These are phyloP conservation scores for Leishmania gerbilli DNA, from an alignment of 208 protist species.

Conservation along the genomic window DNA sequence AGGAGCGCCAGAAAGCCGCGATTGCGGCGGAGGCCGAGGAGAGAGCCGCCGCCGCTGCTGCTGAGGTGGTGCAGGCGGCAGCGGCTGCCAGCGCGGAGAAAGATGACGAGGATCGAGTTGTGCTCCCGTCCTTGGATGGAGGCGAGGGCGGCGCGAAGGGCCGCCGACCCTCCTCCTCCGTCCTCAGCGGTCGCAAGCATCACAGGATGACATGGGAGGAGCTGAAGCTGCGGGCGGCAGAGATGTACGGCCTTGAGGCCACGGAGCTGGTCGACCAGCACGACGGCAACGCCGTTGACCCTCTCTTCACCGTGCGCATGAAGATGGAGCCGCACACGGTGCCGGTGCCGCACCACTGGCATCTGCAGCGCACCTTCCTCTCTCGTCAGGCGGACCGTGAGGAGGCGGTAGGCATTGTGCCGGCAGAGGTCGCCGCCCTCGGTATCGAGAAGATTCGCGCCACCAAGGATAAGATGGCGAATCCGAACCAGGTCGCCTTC, in stretches of 20 bases:
- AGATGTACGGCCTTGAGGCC: conserved; percentile 14
- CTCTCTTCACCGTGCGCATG: conserved; percentile 95
- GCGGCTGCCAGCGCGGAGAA: conserved; percentile 16
- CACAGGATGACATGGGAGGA: conserved; percentile 64
- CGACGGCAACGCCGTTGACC: conserved; percentile 97
- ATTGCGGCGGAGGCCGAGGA: conserved; percentile 1
- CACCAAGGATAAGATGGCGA: conserved; percentile 97
- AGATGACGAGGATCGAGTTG: conserved; percentile 37
- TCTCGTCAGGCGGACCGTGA: conserved; percentile 94
- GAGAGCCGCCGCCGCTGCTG: conserved; percentile 4
- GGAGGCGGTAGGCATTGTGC: conserved; percentile 95
- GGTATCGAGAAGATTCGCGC: conserved; percentile 97
- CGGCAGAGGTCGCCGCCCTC: conserved; percentile 92
- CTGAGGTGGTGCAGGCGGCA: not conserved
- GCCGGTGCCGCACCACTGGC: conserved; percentile 77
- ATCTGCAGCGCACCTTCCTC: conserved; percentile 55
- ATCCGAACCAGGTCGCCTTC: conserved; percentile 95
- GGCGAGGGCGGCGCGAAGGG: conserved; percentile 1
- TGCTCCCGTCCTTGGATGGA: conserved; percentile 24
- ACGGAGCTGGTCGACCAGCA: conserved; percentile 84
- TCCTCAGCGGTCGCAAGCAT: conserved; percentile 41
- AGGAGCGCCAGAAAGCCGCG: conserved; percentile 4
- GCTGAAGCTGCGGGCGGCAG: conserved; percentile 57
- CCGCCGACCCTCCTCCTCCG: conserved; percentile 7
- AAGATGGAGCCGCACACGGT: conserved; percentile 93